Evolutionary conservation across 2,329 filamentous ascomycete genomes (phyloP), one percentile per base, ranked within the genome.

Genomic region (Coniella vitis): DNA sequence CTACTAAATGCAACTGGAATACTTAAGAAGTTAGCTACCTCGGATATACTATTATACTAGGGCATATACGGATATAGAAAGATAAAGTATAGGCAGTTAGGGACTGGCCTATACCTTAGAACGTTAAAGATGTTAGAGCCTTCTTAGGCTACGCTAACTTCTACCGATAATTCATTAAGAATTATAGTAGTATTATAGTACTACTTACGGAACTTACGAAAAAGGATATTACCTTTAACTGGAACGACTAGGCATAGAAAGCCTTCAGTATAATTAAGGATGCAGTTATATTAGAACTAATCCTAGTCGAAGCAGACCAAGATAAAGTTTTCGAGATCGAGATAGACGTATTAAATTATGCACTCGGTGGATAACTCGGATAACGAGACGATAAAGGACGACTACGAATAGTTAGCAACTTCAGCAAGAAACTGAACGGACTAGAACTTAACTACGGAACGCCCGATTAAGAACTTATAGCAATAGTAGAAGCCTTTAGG

Each of bases 81-180:
- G n/a, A 35, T 13, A 35, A 35, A 16, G n/a, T 35, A 35, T 35
- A 35, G n/a, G 34, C n/a, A 35, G 13, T 35, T 14, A 35, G 14
- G 34, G 34, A 35, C 12, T 35, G n/a, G 34, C 34, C n/a, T 4
- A 13, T 14, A 35, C 34, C 34, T 14, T 7, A 7, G 7, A 35
- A 35, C 34, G 34, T 35, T 35, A 35, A 5, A 14, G 34, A 35
- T 14, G n/a, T 35, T 35, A 13, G 34, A 14, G 34, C 13, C 7
- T 35, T 35, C 46, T 16, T 65, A 14, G 53, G 57, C 1, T 66
- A 65, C 48, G 47, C 53, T 7, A 67, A 66, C 48, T 66, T 64
- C 38, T 66, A 66, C 42, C 8, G 49, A 37, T 34, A 51, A 13
- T 67, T 65, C 51, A 62, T 66, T 10, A 42, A 52, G 10, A 36